Evolutionary conservation across 192 early-diverging fungal genomes (phyloP), one percentile per base, ranked within the genome.

Genomic region (Coemansia sp.): DNA sequence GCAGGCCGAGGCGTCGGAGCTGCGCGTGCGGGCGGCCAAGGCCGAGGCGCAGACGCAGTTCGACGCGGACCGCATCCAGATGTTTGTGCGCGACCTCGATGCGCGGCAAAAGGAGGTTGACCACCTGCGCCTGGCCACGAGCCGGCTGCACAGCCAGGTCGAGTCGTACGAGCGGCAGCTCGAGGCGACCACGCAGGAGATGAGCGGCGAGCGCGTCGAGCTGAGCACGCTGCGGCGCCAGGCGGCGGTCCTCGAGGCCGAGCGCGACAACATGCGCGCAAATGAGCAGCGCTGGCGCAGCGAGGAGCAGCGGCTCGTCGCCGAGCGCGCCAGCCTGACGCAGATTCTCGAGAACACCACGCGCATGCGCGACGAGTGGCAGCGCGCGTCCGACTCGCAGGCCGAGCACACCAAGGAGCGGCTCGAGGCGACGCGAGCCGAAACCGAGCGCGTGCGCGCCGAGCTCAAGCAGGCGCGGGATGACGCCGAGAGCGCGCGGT

Each of bases 21-120:
- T 84, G n/a, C 71, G 83, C 8, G 84, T 90, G 47, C 80, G 87
- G 14, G 79, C 86, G 16, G 86, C 83, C 23, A 76, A 82, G 35
- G 67, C 86, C 29, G 83, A 88, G 68, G 78, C 84, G 42, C 82
- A 86, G 57, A 64, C 83, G 19, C 68, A 82, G 47, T 81, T 85
- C 32, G 56, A 81, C 22, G 69, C 75, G 25, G 83, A 85, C 35
- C 84, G 89, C n/a, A 85, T 87, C 77, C 79, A 89, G 56, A 71
- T 82, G 35, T 62, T 90, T 22, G 52, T 69, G 6, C 59, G 81
- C 25, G 85, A 81, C 42, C 62, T 69, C 35, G 80, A 81, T 14
- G 71, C 79, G n/a, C 84, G 84, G 49, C 70, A 61, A 31, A 82
- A 74, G 6, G 88, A 93, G 52, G 82, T 86, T 31, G 58, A 78